Percentiles rank a stretch among this genome's conserved stretches.
Evolutionary conservation across 73 alveolate species (phyloP).

Genomic region (Urostyla sp.): DNA sequence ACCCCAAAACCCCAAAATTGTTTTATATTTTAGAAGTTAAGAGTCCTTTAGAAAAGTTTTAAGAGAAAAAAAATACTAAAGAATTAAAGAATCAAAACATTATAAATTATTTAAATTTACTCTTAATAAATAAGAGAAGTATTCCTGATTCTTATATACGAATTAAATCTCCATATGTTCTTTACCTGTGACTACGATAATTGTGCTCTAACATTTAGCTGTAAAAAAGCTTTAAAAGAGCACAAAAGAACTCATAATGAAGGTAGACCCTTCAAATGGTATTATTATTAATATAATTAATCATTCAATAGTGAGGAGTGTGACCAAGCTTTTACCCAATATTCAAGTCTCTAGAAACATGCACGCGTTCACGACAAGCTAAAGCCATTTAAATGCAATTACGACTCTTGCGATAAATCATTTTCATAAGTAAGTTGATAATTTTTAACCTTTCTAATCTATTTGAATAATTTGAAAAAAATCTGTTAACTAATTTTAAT

Average conservation of each 20-base stretch:
- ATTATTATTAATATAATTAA: not conserved
- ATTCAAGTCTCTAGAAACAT: slow-evolving; percentile 58
- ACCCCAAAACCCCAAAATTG: no score
- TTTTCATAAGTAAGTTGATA: slow-evolving; percentile 55
- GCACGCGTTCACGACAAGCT: slow-evolving; percentile 66
- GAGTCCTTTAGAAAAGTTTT: no score
- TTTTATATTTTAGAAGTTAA: no score
- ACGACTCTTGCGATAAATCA: slow-evolving; percentile 59
- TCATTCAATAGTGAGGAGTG: slow-evolving; percentile 36
- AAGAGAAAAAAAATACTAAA: no score
- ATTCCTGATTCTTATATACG: no score
- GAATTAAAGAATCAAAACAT: no score
- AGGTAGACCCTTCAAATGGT: slow-evolving; percentile 60
- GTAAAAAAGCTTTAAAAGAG: slow-evolving; percentile 57
- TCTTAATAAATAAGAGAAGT: no score
- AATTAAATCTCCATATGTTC: slow-evolving; percentile 3
- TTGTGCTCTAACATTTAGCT: slow-evolving; percentile 35
- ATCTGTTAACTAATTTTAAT: not conserved
- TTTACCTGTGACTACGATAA: slow-evolving; percentile 47
- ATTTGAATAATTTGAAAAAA: not conserved
- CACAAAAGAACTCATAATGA: slow-evolving; percentile 56
- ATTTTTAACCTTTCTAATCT: not conserved
- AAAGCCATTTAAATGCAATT: slow-evolving; percentile 59
- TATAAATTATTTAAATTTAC: no score
- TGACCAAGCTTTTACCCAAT: slow-evolving; percentile 58